Evolutionary conservation across 352 stramenopile species (phyloP).

Genomic region (Globisporangium abappressorium): DNA sequence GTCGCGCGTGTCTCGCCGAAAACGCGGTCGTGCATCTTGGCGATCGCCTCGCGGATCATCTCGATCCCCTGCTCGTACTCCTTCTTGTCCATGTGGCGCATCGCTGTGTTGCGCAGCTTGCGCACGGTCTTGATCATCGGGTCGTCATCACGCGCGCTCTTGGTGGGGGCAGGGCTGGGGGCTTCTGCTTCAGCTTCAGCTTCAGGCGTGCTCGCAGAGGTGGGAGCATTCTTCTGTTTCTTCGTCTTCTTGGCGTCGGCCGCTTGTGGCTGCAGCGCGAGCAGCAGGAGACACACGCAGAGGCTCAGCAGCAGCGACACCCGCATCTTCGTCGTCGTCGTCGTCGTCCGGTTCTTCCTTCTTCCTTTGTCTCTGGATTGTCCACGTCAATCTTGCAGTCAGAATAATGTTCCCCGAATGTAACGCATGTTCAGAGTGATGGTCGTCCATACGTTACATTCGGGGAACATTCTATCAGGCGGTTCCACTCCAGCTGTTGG

Average conservation of each 20-base stretch:
- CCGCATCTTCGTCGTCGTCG: not conserved
- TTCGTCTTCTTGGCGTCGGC: conserved; percentile 16
- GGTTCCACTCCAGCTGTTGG: not conserved
- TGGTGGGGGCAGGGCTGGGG: conserved; percentile 5
- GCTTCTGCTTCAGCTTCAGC: not conserved
- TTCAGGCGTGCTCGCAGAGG: not conserved
- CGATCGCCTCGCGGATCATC: conserved; percentile 67
- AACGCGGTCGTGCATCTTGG: conserved; percentile 61
- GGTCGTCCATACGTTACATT: not conserved
- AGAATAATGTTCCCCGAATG: not conserved
- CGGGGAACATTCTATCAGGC: conserved; percentile 6
- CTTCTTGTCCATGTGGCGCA: conserved; percentile 69
- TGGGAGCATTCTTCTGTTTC: not conserved
- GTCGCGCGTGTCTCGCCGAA: conserved; percentile 49
- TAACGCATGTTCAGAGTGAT: not conserved
- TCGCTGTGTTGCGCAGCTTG: conserved; percentile 65
- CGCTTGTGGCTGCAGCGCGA: conserved; percentile 19
- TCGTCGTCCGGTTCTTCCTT: not conserved
- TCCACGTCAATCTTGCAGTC: not conserved
- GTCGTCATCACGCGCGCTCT: conserved; percentile 27
- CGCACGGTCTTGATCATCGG: conserved; percentile 65
- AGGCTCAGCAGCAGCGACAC: conserved; percentile 11
- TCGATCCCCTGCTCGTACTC: conserved; percentile 48
- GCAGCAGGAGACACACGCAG: conserved; percentile 27
- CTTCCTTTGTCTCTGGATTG: not conserved